These are phyloP conservation scores for Podila horticola DNA, from an alignment of 192 early-diverging fungal species.

Conservation along the genomic window DNA sequence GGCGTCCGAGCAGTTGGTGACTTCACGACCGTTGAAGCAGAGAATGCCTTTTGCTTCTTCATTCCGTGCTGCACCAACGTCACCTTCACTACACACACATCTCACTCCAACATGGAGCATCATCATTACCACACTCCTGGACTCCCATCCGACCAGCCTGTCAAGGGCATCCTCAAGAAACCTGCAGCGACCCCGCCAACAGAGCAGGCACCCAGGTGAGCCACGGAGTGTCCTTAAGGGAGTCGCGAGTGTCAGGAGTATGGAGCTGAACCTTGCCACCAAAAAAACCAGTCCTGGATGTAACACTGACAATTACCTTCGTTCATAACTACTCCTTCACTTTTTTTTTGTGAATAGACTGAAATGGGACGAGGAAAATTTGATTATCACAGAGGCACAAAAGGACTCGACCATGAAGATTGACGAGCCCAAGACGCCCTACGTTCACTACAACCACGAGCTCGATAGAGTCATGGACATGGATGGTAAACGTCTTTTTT, in stretches of 20 bases:
- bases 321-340: neutral
- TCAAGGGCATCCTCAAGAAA: slow-evolving; percentile 46
- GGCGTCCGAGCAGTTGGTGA: too few species aligned
- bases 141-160: slow-evolving; percentile 23
- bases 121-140: slow-evolving; percentile 9
- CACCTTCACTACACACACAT: neutral
- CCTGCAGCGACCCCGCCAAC: neutral
- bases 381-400: slow-evolving; percentile 88
- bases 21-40: too few species aligned
- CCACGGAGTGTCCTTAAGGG: neutral
- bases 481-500: slow-evolving; percentile 51
- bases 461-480: slow-evolving; percentile 76
- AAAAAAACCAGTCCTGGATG: neutral
- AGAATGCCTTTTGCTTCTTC: too few species aligned
- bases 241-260: neutral
- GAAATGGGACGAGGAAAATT: slow-evolving; percentile 95
- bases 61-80: too few species aligned
- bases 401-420: slow-evolving; percentile 97
- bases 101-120: neutral
- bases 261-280: too few species aligned
- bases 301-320: neutral
- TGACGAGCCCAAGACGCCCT: slow-evolving; percentile 96
- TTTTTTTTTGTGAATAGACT: slow-evolving; percentile 68
- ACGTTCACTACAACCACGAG: slow-evolving; percentile 86
- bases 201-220: slow-evolving; percentile 30